A percentile compares a stretch with the other conserved stretches of the same genome.
Conservation (phyloP, 1,284 basidiomycete species). For the Ceratobasidium papillatum region DNA sequence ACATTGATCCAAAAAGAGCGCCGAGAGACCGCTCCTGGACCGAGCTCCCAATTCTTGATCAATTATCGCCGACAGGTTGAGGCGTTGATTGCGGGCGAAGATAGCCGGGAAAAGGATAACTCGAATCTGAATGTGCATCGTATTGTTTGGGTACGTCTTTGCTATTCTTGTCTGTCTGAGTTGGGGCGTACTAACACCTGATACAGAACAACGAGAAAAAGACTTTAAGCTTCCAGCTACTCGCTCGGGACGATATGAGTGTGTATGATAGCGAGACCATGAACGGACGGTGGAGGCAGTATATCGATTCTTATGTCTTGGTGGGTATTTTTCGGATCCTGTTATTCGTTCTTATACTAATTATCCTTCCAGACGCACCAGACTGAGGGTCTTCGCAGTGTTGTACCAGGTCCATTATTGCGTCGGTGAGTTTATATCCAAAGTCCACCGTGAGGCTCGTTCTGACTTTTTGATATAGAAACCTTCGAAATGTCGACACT, state of each 20-base stretch:
- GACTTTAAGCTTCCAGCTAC: constrained; percentile 82
- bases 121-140: constrained; percentile 74
- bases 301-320: constrained; percentile 88
- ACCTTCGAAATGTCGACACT: constrained; percentile 45
- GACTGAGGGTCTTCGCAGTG: constrained; percentile 58
- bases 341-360: not conserved
- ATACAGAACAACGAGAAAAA: constrained; percentile 72
- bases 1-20: constrained; percentile 83
- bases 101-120: constrained; percentile 51
- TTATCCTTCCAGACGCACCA: constrained; percentile 51
- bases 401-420: constrained; percentile 76
- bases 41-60: constrained; percentile 84
- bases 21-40: constrained; percentile 58
- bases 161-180: not conserved
- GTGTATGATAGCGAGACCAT: constrained; percentile 86
- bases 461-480: constrained; percentile 54
- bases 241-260: constrained; percentile 89
- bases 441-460: constrained; percentile 48
- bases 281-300: constrained; percentile 86
- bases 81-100: constrained; percentile 83
- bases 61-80: constrained; percentile 86
- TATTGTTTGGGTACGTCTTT: constrained; percentile 82
- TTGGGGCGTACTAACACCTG: constrained; percentile 41
- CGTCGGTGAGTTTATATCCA: constrained; percentile 63
- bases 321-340: constrained; percentile 57